Conservation (phyloP, 306 rosid genomes). For the Vigna mungo region DNA sequence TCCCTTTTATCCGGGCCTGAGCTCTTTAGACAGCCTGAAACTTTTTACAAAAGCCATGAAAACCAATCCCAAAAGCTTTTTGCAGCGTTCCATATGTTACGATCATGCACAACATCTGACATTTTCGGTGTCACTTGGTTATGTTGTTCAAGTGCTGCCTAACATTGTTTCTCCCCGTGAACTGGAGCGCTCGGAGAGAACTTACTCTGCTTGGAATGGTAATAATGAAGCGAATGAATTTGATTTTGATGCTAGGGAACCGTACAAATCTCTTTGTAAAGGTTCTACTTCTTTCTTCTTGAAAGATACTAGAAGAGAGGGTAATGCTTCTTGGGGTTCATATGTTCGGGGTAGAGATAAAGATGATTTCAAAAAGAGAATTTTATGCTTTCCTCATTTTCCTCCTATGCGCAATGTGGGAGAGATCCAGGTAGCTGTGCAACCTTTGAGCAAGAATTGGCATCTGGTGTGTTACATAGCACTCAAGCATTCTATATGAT, state of each 20-base stretch:
- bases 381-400: slow-evolving; percentile 68
- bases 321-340: slow-evolving; percentile 66
- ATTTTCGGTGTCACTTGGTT: slow-evolving; percentile 73
- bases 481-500: slow-evolving; percentile 37
- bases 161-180: slow-evolving; percentile 71
- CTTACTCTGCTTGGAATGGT: slow-evolving; percentile 86
- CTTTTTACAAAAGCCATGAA: slow-evolving; percentile 76
- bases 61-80: slow-evolving; percentile 65
- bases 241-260: slow-evolving; percentile 76
- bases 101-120: slow-evolving; percentile 58
- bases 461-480: slow-evolving; percentile 62
- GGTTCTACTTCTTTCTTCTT: slow-evolving; percentile 70
- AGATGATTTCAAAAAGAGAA: slow-evolving; percentile 65
- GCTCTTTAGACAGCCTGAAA: slow-evolving; percentile 68
- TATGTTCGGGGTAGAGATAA: slow-evolving; percentile 57
- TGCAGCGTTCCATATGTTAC: slow-evolving; percentile 79
- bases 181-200: slow-evolving; percentile 77
- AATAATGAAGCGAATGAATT: slow-evolving; percentile 62
- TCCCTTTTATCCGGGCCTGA: slow-evolving; percentile 74
- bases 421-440: slow-evolving; percentile 57
- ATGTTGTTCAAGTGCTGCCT: slow-evolving; percentile 72
- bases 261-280: slow-evolving; percentile 68
- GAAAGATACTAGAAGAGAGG: slow-evolving; percentile 56
- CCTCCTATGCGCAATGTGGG: slow-evolving; percentile 56
- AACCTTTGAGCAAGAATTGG: slow-evolving; percentile 72